phyloP scores from a whole-genome alignment of 352 stramenopile genomes.

The Phytophthora europaea region DNA sequence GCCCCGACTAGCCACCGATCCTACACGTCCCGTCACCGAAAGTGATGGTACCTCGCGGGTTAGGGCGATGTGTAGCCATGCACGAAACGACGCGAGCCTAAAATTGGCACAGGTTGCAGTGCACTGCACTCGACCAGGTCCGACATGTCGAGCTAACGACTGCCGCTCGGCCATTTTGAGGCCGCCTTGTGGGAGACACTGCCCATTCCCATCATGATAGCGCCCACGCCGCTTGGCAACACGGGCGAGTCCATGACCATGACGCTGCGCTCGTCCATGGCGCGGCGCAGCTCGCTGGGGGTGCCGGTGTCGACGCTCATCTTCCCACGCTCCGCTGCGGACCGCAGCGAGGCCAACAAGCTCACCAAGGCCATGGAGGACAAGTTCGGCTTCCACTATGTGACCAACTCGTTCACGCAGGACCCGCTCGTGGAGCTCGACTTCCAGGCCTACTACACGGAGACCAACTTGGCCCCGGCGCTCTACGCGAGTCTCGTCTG shows the following conservation, averaged over 20 bases:
- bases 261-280: constrained; percentile 28
- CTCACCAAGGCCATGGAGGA: constrained; percentile 76
- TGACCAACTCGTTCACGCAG: constrained; percentile 80
- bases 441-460: constrained; percentile 82
- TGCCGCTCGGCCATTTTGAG: background rate
- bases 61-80: constrained; percentile 17
- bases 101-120: constrained; percentile 14
- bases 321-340: constrained; percentile 73
- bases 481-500: constrained; percentile 69
- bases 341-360: constrained; percentile 76
- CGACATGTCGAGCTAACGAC: background rate
- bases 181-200: background rate
- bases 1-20: constrained; percentile 18
- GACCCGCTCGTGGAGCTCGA: constrained; percentile 72
- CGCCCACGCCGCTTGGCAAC: constrained; percentile 24
- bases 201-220: constrained; percentile 19
- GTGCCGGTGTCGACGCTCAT: constrained; percentile 77
- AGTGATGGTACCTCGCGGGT: constrained; percentile 5
- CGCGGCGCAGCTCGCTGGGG: constrained; percentile 66
- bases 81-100: constrained; percentile 31
- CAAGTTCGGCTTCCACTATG: constrained; percentile 86
- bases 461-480: constrained; percentile 72
- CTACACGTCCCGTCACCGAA: constrained; percentile 14
- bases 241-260: constrained; percentile 16
- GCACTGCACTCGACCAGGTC: background rate